Conservation (phyloP, 768 basidiomycete genomes). For the Mycena vulgaris region DNA sequence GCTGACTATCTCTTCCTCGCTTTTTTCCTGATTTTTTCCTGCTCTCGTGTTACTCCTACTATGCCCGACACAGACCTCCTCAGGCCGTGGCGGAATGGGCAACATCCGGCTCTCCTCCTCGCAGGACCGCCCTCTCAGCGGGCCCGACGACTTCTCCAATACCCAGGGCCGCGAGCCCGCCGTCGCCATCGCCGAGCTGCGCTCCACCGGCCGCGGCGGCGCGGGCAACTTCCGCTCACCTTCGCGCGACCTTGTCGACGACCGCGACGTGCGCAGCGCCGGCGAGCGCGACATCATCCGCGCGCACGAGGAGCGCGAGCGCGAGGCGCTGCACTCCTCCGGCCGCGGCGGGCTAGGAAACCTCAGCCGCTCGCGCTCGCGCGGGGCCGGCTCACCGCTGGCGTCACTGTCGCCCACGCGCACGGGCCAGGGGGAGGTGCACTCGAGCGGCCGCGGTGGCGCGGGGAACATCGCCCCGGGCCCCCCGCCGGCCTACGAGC, state of each 20-base stretch:
- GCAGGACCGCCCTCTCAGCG: conserved; percentile 60
- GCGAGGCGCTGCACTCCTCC: conserved; percentile 60
- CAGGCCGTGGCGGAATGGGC: background rate
- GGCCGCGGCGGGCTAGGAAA: conserved; percentile 81
- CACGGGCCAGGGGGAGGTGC: conserved; percentile 40
- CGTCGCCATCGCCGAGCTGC: conserved; percentile 47
- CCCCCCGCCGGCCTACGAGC: conserved; percentile 41
- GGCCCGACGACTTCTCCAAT: conserved; percentile 69
- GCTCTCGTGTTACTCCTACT: too few species aligned
- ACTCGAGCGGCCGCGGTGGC: conserved; percentile 76
- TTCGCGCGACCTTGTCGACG: conserved; percentile 65
- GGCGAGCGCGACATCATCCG: conserved; percentile 59
- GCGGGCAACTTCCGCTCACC: conserved; percentile 89
- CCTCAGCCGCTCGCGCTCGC: conserved; percentile 71
- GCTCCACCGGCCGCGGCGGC: conserved; percentile 83
- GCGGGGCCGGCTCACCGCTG: conserved; percentile 47
- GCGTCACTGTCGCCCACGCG: conserved; percentile 17
- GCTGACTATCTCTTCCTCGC: too few species aligned
- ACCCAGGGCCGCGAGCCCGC: conserved; percentile 76
- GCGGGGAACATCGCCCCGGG: conserved; percentile 68
- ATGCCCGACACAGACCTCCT: background rate
- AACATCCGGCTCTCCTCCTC: conserved; percentile 42
- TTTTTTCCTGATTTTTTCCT: too few species aligned
- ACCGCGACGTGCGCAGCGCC: conserved; percentile 47
- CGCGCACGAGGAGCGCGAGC: conserved; percentile 49